Evolutionary conservation across 257 asterid genomes (phyloP).

Genomic region (Perilla frutescens): DNA sequence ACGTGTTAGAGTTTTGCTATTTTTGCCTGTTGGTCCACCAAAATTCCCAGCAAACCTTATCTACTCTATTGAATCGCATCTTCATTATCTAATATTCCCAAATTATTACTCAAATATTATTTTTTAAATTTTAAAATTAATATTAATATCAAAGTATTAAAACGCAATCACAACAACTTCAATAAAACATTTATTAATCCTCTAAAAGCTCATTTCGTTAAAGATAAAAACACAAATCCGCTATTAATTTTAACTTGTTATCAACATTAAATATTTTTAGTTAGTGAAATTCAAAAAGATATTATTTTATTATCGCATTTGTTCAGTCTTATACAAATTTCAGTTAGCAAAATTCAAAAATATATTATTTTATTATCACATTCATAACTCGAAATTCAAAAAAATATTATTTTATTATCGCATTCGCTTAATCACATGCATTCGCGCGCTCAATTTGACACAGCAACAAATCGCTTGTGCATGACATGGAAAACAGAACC

Average conservation of each 20-base stretch:
- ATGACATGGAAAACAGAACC: conserved; percentile 12
- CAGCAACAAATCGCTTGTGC: conserved; percentile 3
- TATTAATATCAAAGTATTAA: too few relatives aligned
- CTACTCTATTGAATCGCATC: neutral
- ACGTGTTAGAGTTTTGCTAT: conserved; percentile 29
- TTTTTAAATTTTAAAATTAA: neutral
- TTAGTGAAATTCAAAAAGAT: too few relatives aligned
- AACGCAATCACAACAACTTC: neutral
- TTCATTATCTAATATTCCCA: neutral
- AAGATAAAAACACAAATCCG: too few relatives aligned
- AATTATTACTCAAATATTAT: neutral
- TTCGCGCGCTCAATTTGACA: conserved; percentile 21
- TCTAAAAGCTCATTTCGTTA: neutral
- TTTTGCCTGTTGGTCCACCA: conserved; percentile 24
- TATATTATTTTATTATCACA: conserved; percentile 30
- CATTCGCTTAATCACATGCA: conserved; percentile 2
- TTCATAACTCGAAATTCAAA: conserved; percentile 13
- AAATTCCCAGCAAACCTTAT: conserved; percentile 22
- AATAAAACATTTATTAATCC: neutral
- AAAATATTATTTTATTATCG: conserved; percentile 30
- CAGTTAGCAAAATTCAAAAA: too few relatives aligned
- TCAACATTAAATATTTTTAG: too few relatives aligned
- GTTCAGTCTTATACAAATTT: too few relatives aligned
- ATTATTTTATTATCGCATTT: too few relatives aligned
- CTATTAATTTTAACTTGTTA: neutral